These are phyloP conservation scores for Dendryphion nanum DNA, from an alignment of 2,329 filamentous ascomycete genomes.

Conservation along the genomic window DNA sequence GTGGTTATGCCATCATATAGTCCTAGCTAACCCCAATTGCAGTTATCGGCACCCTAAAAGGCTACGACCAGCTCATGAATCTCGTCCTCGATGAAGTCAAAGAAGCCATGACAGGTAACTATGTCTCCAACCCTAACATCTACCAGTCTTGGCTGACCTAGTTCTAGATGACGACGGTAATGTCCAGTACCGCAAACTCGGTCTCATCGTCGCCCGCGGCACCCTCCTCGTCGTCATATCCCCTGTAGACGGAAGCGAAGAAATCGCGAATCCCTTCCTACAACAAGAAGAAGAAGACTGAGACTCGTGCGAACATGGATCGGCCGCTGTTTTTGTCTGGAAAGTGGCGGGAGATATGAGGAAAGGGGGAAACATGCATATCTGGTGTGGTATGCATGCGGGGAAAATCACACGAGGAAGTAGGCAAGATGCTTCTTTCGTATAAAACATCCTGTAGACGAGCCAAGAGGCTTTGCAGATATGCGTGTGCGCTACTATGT, in stretches of 20 bases:
- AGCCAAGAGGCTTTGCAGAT: no score
- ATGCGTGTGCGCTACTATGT: no score
- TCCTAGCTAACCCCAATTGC: no score
- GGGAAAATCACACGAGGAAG: no score
- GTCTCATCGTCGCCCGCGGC: conserved; percentile 83
- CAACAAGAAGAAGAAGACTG: conserved; percentile 61
- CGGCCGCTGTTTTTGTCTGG: no score
- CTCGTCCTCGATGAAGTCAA: conserved; percentile 92
- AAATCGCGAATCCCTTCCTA: conserved; percentile 91
- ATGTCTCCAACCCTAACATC: background rate
- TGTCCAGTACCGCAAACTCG: conserved; percentile 74
- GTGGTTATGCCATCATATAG: no score
- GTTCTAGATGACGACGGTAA: conserved; percentile 85
- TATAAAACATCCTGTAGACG: no score
- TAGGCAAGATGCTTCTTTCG: no score
- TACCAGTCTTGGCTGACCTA: background rate
- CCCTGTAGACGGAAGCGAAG: conserved; percentile 89
- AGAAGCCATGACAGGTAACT: conserved; percentile 80
- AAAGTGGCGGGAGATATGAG: no score
- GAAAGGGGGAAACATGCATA: no score
- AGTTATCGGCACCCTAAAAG: conserved; percentile 90
- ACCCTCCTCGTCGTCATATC: conserved; percentile 91
- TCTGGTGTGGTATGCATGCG: no score
- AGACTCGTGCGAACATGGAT: no score
- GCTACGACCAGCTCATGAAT: conserved; percentile 97